A percentile compares a stretch with the other conserved stretches of the same genome.
Conservation (phyloP, 257 asterid species). For the Nicotiana tomentosiformis region DNA sequence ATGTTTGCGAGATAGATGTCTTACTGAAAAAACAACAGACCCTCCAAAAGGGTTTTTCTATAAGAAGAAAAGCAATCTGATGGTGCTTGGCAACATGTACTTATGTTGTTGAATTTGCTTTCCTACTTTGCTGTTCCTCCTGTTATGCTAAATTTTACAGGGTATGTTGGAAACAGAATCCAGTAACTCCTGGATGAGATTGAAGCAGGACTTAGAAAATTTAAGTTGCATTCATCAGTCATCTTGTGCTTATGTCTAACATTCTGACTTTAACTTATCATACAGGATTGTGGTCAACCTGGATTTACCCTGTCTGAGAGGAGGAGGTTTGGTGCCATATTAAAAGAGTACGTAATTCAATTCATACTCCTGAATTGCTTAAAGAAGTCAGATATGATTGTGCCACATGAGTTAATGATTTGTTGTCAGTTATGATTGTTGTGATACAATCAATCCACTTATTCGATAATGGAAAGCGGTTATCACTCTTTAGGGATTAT, state of each 20-base stretch:
- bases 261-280: constrained; percentile 17
- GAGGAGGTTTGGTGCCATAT: constrained; percentile 66
- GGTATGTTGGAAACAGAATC: not conserved
- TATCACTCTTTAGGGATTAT: not conserved
- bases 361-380: not conserved
- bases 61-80: not conserved
- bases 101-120: not conserved
- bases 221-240: not conserved
- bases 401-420: not conserved
- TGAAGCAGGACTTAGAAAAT: not conserved
- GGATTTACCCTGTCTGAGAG: constrained; percentile 91
- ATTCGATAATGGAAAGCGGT: not conserved
- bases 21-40: not conserved
- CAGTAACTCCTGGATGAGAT: not conserved
- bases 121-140: not conserved
- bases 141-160: not conserved
- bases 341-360: constrained; percentile 55
- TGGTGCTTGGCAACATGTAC: not conserved
- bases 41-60: not conserved
- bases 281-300: constrained; percentile 97
- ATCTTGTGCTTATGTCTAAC: constrained; percentile 6
- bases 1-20: not conserved
- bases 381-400: not conserved
- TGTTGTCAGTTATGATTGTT: not conserved
- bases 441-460: not conserved